Evolutionary conservation across 2,329 filamentous ascomycete species (phyloP).

Genomic region (Daldinia eschscholtzii): DNA sequence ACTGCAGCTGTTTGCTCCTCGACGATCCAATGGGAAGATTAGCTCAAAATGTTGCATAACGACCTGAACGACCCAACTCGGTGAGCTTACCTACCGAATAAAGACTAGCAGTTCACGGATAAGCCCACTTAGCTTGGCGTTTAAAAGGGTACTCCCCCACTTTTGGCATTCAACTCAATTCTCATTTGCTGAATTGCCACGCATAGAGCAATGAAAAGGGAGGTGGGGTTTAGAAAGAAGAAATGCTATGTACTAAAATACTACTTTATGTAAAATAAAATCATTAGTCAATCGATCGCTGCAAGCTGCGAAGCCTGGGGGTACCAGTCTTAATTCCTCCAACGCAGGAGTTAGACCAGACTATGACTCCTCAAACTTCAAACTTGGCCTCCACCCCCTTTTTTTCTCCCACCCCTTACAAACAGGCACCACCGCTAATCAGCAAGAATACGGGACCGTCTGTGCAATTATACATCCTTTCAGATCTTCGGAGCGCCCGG

Average conservation of each 20-base stretch:
- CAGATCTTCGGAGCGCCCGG: constrained; percentile 19
- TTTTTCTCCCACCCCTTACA: constrained; percentile 20
- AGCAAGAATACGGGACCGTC: constrained; percentile 30
- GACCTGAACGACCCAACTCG: constrained; percentile 2
- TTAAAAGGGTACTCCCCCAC: not conserved
- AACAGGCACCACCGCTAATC: constrained; percentile 16
- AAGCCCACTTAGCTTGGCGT: not conserved
- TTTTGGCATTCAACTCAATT: not conserved
- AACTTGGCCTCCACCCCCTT: constrained; percentile 39
- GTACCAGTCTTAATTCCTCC: constrained; percentile 26
- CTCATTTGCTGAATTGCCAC: constrained; percentile 6
- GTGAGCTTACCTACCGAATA: constrained; percentile 7
- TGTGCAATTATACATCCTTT: constrained; percentile 30
- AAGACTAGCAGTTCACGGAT: not conserved
- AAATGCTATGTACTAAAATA: constrained; percentile 4
- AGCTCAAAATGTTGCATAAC: not conserved
- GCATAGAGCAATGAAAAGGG: constrained; percentile 3
- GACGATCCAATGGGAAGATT: constrained; percentile 5
- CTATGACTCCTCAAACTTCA: constrained; percentile 30
- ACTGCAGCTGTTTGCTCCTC: not conserved
- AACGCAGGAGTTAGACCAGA: constrained; percentile 14
- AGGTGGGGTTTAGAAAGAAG: constrained; percentile 5
- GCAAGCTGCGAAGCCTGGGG: not conserved
- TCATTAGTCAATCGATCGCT: constrained; percentile 13
- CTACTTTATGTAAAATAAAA: not conserved